Percentiles rank a stretch among this genome's conserved stretches.
phyloP scores from a whole-genome alignment of 495 filamentous ascomycete genomes.

The Neurospora sp. region DNA sequence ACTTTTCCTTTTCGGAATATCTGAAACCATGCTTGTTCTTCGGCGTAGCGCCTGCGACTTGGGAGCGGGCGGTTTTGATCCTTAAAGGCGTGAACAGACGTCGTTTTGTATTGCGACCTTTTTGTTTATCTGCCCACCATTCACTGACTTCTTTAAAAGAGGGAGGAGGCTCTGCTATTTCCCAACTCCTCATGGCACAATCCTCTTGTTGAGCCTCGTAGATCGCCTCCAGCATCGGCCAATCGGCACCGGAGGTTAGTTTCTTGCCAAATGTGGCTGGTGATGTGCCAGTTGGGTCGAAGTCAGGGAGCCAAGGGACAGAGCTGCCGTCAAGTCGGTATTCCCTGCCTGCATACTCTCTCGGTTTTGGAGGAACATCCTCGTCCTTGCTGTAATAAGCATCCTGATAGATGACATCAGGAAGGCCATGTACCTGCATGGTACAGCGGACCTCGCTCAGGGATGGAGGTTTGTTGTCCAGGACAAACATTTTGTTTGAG shows the following conservation, averaged over 20 bases:
- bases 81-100: conserved; percentile 30
- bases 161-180: conserved; percentile 56
- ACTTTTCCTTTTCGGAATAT: conserved; percentile 68
- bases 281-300: conserved; percentile 56
- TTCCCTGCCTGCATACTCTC: conserved; percentile 83
- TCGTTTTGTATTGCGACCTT: conserved; percentile 8
- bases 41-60: conserved; percentile 86
- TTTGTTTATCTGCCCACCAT: conserved; percentile 48
- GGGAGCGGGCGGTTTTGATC: conserved; percentile 48
- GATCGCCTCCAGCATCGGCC: conserved; percentile 35
- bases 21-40: conserved; percentile 76
- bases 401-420: conserved; percentile 65
- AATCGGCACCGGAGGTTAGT: conserved; percentile 32
- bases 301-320: conserved; percentile 66
- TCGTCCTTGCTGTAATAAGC: conserved; percentile 78
- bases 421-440: conserved; percentile 31
- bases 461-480: conserved; percentile 28
- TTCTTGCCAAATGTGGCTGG: conserved; percentile 47
- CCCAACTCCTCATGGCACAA: conserved; percentile 55
- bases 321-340: conserved; percentile 69
- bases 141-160: conserved; percentile 55
- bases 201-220: conserved; percentile 39
- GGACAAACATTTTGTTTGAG: conserved; percentile 14
- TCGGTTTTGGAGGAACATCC: conserved; percentile 68
- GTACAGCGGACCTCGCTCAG: conserved; percentile 29